These are phyloP conservation scores for Diaporthe citriasiana DNA, from an alignment of 2,329 filamentous ascomycete species.

Conservation along the genomic window DNA sequence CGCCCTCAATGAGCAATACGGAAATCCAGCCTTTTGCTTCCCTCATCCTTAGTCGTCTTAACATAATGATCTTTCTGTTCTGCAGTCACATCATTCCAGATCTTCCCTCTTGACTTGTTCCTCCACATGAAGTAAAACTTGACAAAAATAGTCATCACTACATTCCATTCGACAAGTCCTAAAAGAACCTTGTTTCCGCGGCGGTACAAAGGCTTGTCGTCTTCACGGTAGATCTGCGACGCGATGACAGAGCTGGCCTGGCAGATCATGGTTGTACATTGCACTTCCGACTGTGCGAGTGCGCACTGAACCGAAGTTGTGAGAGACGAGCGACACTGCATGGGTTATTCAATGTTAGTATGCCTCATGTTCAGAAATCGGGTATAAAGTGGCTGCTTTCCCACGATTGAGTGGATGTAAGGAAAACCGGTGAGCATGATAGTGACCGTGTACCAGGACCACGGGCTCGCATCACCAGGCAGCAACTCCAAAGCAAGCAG, in stretches of 20 bases:
- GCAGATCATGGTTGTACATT: neutral
- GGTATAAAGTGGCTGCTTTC: neutral
- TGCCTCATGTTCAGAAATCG: too few species aligned
- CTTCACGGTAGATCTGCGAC: neutral
- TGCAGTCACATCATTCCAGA: neutral
- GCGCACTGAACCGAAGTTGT: neutral
- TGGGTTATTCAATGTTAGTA: too few species aligned
- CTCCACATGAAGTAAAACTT: neutral
- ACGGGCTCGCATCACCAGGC: neutral
- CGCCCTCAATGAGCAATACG: neutral
- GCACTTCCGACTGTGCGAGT: slow-evolving; percentile 3
- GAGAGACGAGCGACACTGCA: neutral
- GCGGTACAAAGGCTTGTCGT: neutral
- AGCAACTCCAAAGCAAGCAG: neutral
- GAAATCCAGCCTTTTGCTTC: neutral
- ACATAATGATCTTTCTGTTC: neutral
- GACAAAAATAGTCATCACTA: neutral
- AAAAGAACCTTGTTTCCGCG: neutral
- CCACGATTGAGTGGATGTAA: neutral
- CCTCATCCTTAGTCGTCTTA: neutral
- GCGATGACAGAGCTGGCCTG: neutral
- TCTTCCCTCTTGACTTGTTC: neutral
- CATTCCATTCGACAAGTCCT: neutral
- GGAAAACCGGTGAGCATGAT: neutral
- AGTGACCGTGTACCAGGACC: neutral